Percentiles rank a stretch among this genome's conserved stretches.
Conservation (phyloP, 2,329 filamentous ascomycete genomes). For the Fusarium algeriense region DNA sequence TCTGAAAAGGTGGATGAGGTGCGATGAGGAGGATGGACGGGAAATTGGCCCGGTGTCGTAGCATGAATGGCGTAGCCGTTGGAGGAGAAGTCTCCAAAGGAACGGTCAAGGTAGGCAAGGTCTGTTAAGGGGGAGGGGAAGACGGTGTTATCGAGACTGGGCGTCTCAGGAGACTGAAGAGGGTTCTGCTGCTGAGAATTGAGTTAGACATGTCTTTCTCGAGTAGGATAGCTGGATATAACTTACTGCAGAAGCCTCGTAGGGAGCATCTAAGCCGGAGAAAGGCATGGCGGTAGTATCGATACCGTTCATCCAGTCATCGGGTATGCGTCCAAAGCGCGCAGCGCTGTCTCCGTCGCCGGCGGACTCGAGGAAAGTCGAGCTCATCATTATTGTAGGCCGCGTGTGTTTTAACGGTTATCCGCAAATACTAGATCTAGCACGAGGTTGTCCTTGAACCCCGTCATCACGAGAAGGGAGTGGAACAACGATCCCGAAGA, state of each 20-base stretch:
- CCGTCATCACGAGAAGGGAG: slow-evolving; percentile 44
- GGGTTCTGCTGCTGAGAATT: slow-evolving; percentile 26
- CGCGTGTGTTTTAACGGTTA: slow-evolving; percentile 33
- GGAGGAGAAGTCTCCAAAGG: slow-evolving; percentile 42
- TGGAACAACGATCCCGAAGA: slow-evolving; percentile 13
- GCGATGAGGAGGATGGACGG: slow-evolving; percentile 31
- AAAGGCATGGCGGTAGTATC: slow-evolving; percentile 40
- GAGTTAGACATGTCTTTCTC: slow-evolving; percentile 2
- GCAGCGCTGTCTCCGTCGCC: slow-evolving; percentile 30
- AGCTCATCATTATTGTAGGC: slow-evolving; percentile 44
- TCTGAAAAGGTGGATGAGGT: slow-evolving; percentile 36
- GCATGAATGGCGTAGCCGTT: slow-evolving; percentile 31
- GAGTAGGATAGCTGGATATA: neutral
- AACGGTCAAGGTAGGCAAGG: slow-evolving; percentile 42
- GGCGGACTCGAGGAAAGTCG: slow-evolving; percentile 40
- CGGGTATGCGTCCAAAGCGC: slow-evolving; percentile 25
- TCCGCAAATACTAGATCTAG: slow-evolving; percentile 45
- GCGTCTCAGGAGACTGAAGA: slow-evolving; percentile 42
- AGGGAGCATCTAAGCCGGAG: slow-evolving; percentile 33
- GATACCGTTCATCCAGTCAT: slow-evolving; percentile 41
- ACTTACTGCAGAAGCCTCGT: slow-evolving; percentile 43
- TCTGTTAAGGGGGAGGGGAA: slow-evolving; percentile 43
- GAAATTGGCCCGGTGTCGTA: slow-evolving; percentile 38
- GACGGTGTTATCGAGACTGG: slow-evolving; percentile 43
- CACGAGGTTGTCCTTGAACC: slow-evolving; percentile 41